Evolutionary conservation across 495 filamentous ascomycete species (phyloP).

Genomic region (Clohesyomyces aquaticus): DNA sequence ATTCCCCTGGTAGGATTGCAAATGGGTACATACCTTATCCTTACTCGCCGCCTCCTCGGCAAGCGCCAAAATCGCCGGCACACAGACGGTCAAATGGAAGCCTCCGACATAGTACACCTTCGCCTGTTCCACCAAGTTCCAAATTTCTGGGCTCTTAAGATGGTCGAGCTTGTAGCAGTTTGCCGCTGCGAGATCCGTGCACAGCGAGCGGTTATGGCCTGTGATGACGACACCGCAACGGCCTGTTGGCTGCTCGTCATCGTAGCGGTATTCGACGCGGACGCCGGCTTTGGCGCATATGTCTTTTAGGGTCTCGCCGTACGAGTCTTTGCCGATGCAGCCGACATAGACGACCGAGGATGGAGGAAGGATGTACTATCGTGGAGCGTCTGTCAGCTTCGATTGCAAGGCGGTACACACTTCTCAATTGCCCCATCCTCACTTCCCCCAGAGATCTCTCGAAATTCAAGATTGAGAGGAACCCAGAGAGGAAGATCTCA

Average conservation of each 20-base stretch:
- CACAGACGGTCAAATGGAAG: constrained; percentile 86
- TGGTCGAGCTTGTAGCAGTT: constrained; percentile 97
- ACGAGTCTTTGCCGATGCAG: constrained; percentile 89
- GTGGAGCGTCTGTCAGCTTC: too few relatives aligned
- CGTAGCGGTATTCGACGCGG: constrained; percentile 89
- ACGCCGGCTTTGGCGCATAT: constrained; percentile 82
- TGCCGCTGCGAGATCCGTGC: constrained; percentile 93
- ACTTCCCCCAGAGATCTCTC: too few relatives aligned
- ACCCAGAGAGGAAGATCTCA: neutral
- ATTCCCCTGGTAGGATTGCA: too few relatives aligned
- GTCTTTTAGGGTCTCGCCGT: constrained; percentile 79
- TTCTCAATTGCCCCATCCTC: too few relatives aligned
- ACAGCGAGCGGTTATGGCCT: constrained; percentile 88
- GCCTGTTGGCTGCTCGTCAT: constrained; percentile 78
- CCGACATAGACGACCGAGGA: constrained; percentile 91
- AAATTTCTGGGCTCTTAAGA: constrained; percentile 86
- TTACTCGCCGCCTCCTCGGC: constrained; percentile 83
- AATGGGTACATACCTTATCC: constrained; percentile 72
- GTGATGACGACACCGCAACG: constrained; percentile 97
- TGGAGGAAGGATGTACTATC: constrained; percentile 83
- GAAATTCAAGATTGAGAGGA: too few relatives aligned
- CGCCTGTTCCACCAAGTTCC: constrained; percentile 85
- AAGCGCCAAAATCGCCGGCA: constrained; percentile 84
- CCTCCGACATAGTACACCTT: constrained; percentile 91
- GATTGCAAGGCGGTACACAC: too few relatives aligned